phyloP scores from a whole-genome alignment of 495 filamentous ascomycete genomes.

The Aspergillus nidulans region DNA sequence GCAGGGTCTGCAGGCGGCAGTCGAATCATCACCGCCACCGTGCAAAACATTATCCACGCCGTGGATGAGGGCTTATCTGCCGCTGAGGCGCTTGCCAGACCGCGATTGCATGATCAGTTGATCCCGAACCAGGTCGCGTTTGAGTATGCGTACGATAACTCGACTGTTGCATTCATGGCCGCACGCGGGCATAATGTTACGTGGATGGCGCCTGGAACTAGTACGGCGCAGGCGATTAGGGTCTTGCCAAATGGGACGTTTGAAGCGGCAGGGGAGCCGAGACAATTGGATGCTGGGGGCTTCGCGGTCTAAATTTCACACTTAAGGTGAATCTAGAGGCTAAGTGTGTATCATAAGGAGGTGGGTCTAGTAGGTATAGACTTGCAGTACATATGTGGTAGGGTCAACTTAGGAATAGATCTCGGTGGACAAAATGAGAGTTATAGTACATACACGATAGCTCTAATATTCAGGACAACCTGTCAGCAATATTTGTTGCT shows the following conservation, averaged over 20 bases:
- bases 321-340: too few species aligned
- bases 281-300: slow-evolving; percentile 69
- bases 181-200: slow-evolving; percentile 67
- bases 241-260: slow-evolving; percentile 67
- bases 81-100: slow-evolving; percentile 56
- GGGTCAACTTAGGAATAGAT: neutral
- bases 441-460: neutral
- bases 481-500: too few species aligned
- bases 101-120: slow-evolving; percentile 80
- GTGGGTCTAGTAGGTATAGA: too few species aligned
- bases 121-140: slow-evolving; percentile 64
- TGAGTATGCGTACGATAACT: slow-evolving; percentile 67
- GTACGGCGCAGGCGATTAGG: slow-evolving; percentile 68
- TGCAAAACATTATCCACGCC: slow-evolving; percentile 70
- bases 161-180: slow-evolving; percentile 60
- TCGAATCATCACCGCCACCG: slow-evolving; percentile 80
- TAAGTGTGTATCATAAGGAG: too few species aligned
- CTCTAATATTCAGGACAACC: too few species aligned
- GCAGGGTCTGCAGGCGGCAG: slow-evolving; percentile 80
- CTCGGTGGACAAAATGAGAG: neutral
- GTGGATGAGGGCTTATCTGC: slow-evolving; percentile 60
- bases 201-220: slow-evolving; percentile 59
- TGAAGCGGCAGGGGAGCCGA: slow-evolving; percentile 72
- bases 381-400: too few species aligned
- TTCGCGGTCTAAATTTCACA: slow-evolving; percentile 58